Conservation (phyloP, 2,329 filamentous ascomycete genomes). For the Fusarium caatingaense region DNA sequence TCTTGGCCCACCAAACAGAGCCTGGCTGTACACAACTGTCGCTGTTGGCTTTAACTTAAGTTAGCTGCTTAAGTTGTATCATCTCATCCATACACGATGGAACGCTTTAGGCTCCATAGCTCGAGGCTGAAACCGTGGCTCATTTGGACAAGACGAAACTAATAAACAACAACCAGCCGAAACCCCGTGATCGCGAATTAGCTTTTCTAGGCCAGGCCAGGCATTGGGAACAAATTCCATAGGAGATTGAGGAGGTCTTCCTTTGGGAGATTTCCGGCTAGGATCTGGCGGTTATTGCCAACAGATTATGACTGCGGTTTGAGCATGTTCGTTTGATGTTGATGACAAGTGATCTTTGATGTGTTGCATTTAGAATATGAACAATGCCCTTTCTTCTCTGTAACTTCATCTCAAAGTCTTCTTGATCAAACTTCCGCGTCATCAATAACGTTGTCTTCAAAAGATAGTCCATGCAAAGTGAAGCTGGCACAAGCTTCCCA, state of each 20-base stretch:
- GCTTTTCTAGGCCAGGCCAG: neutral
- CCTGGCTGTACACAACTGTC: slow-evolving; percentile 21
- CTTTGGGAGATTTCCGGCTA: slow-evolving; percentile 23
- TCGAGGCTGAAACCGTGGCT: slow-evolving; percentile 45
- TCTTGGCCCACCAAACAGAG: slow-evolving; percentile 34
- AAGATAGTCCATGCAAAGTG: slow-evolving; percentile 16
- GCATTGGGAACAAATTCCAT: neutral
- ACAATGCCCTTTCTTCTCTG: slow-evolving; percentile 5
- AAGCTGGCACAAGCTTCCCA: slow-evolving; percentile 44
- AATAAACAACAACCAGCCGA: slow-evolving; percentile 17
- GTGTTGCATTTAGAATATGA: neutral
- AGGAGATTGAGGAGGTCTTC: slow-evolving; percentile 15
- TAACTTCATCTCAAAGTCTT: neutral
- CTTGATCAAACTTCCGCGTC: slow-evolving; percentile 1
- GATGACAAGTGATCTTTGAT: slow-evolving; percentile 24
- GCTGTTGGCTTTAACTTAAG: slow-evolving; percentile 8
- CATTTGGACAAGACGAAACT: slow-evolving; percentile 37
- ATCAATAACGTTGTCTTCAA: slow-evolving; percentile 23
- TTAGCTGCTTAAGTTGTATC: slow-evolving; percentile 17
- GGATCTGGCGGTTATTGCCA: slow-evolving; percentile 30
- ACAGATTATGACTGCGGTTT: slow-evolving; percentile 10
- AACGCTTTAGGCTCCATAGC: slow-evolving; percentile 34
- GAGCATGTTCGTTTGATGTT: slow-evolving; percentile 40
- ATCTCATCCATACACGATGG: slow-evolving; percentile 24
- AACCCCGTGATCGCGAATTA: slow-evolving; percentile 6